These are phyloP conservation scores for Wakefieldia striispora DNA, from an alignment of 768 basidiomycete genomes.

Conservation along the genomic window DNA sequence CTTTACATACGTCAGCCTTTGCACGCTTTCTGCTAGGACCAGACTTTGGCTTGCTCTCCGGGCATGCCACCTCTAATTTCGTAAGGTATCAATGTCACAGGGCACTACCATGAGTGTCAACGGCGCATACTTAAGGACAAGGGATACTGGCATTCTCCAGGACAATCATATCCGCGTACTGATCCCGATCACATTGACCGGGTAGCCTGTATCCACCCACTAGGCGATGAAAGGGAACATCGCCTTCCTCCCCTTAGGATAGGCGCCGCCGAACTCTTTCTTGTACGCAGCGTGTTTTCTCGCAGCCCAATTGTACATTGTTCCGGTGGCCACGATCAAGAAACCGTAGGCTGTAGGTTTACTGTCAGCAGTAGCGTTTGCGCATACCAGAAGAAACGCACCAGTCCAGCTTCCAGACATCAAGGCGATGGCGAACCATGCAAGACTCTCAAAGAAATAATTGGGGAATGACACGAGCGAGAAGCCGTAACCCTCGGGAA, in stretches of 20 bases:
- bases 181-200: too few relatives aligned
- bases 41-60: constrained; percentile 82
- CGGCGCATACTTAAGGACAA: too few relatives aligned
- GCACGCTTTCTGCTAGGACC: constrained; percentile 75
- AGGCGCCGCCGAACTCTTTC: constrained; percentile 90
- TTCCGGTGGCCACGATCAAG: constrained; percentile 52
- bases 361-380: not conserved
- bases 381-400: constrained; percentile 30
- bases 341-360: constrained; percentile 58
- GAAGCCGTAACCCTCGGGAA: constrained; percentile 94
- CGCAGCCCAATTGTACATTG: constrained; percentile 85
- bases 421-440: constrained; percentile 65
- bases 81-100: not conserved
- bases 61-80: constrained; percentile 70
- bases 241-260: constrained; percentile 70
- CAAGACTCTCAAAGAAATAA: constrained; percentile 88
- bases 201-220: too few relatives aligned
- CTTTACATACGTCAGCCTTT: constrained; percentile 55
- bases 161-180: not conserved
- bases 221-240: constrained; percentile 65
- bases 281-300: constrained; percentile 90
- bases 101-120: too few relatives aligned
- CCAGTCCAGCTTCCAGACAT: constrained; percentile 80
- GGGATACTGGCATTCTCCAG: not conserved
- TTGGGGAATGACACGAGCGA: constrained; percentile 85